A percentile compares a stretch with the other conserved stretches of the same genome.
Evolutionary conservation across 352 stramenopile genomes (phyloP).

Genomic region (Pythium biforme): DNA sequence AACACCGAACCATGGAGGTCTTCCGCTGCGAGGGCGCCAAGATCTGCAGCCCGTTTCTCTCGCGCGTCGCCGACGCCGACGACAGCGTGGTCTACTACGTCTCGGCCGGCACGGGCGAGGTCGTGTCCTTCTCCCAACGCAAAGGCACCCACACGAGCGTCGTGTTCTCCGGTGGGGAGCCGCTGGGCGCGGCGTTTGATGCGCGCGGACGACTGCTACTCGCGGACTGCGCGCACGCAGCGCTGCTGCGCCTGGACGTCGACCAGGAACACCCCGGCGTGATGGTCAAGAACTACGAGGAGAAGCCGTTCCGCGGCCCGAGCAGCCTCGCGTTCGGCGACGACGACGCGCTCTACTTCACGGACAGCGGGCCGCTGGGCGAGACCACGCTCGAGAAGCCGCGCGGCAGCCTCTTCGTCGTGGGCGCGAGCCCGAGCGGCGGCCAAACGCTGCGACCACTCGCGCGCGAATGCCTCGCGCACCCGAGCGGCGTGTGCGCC

Average conservation of each 20-base stretch:
- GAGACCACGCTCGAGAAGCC: conserved; percentile 85
- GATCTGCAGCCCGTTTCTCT: conserved; percentile 74
- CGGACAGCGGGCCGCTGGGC: conserved; percentile 78
- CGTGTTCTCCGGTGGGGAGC: conserved; percentile 69
- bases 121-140: conserved; percentile 40
- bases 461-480: conserved; percentile 70
- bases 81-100: conserved; percentile 60
- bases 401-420: conserved; percentile 76
- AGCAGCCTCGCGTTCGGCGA: conserved; percentile 58
- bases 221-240: conserved; percentile 68
- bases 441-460: conserved; percentile 76
- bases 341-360: conserved; percentile 79
- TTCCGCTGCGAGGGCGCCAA: conserved; percentile 65
- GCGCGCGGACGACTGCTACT: conserved; percentile 55
- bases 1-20: conserved; percentile 14
- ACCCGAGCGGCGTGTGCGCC: conserved; percentile 68
- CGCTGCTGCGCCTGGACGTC: conserved; percentile 63
- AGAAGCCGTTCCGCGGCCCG: conserved; percentile 68
- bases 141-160: conserved; percentile 43
- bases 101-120: conserved; percentile 63
- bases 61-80: conserved; percentile 7
- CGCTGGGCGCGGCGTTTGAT: conserved; percentile 68
- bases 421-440: conserved; percentile 57
- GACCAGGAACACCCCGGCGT: conserved; percentile 54
- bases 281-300: conserved; percentile 85